Percentiles rank a stretch among this genome's conserved stretches.
Evolutionary conservation across 164 flowering plant genomes (phyloP).

Genomic region (Vitis riparia): DNA sequence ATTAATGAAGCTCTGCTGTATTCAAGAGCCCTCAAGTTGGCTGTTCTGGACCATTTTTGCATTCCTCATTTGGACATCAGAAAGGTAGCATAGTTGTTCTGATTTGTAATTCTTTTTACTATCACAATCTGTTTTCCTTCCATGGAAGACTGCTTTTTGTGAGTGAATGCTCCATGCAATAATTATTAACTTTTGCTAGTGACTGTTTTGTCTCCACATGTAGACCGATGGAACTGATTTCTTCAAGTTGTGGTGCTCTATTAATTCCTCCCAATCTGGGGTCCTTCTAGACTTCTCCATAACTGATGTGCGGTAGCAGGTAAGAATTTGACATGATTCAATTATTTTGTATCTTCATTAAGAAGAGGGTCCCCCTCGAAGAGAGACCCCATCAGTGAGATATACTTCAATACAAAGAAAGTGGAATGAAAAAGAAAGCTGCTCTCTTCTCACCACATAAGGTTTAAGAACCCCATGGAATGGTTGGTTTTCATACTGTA

Average conservation of each 20-base stretch:
- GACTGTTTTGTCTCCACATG: conserved; percentile 7
- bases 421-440: neutral
- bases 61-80: neutral
- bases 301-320: conserved; percentile 2
- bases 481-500: conserved; percentile 6
- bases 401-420: neutral
- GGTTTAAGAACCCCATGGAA: conserved; percentile 3
- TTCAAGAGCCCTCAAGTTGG: neutral
- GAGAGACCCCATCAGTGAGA: neutral
- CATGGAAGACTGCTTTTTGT: too few relatives aligned
- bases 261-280: neutral
- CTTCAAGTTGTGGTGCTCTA: neutral
- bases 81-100: too few relatives aligned
- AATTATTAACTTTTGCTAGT: conserved; percentile 5
- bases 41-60: neutral
- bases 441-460: neutral
- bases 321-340: neutral
- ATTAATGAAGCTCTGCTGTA: neutral
- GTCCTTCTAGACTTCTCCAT: conserved; percentile 15
- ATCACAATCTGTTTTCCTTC: too few relatives aligned
- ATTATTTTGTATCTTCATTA: conserved; percentile 4
- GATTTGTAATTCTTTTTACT: too few relatives aligned
- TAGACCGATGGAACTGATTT: conserved; percentile 13
- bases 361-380: neutral
- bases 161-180: too few relatives aligned